Conservation (phyloP, 2,329 filamentous ascomycete genomes). For the Pseudopyricularia cyperi region DNA sequence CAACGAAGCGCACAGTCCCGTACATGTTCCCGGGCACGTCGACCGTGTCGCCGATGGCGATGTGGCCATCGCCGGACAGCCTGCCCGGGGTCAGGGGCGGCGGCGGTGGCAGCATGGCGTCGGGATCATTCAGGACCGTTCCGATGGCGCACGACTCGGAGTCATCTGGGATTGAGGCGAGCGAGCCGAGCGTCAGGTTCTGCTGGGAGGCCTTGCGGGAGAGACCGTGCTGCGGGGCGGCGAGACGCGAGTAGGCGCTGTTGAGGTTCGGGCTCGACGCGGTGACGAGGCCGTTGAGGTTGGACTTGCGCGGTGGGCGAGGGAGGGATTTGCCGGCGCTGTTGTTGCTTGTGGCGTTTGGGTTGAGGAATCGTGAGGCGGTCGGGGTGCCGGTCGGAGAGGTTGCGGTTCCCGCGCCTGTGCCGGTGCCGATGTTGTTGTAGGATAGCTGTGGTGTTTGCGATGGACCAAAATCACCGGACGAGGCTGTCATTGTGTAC, state of each 20-base stretch:
- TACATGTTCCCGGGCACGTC: slow-evolving; percentile 91
- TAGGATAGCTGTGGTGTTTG: neutral
- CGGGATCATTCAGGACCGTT: slow-evolving; percentile 29
- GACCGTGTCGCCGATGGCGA: slow-evolving; percentile 70
- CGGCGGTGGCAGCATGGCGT: slow-evolving; percentile 37
- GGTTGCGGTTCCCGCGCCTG: neutral
- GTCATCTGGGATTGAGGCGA: slow-evolving; percentile 55
- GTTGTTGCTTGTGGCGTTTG: neutral
- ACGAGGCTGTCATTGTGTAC: neutral
- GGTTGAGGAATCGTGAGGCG: neutral
- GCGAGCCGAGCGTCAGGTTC: slow-evolving; percentile 49
- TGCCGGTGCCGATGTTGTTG: neutral
- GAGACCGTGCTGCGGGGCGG: slow-evolving; percentile 26
- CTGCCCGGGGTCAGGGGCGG: slow-evolving; percentile 40
- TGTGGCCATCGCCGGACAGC: slow-evolving; percentile 29
- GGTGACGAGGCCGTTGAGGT: slow-evolving; percentile 25
- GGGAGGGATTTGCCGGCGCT: neutral
- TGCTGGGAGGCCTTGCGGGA: slow-evolving; percentile 61
- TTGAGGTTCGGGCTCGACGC: slow-evolving; percentile 48
- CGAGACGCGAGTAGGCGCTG: slow-evolving; percentile 34
- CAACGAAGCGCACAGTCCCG: slow-evolving; percentile 80
- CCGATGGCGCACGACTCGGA: slow-evolving; percentile 49
- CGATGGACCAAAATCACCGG: neutral
- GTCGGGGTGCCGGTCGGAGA: neutral
- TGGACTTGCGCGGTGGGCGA: slow-evolving; percentile 12